phyloP scores from a whole-genome alignment of 2,329 filamentous ascomycete species.

The Pestalotiopsis fici region DNA sequence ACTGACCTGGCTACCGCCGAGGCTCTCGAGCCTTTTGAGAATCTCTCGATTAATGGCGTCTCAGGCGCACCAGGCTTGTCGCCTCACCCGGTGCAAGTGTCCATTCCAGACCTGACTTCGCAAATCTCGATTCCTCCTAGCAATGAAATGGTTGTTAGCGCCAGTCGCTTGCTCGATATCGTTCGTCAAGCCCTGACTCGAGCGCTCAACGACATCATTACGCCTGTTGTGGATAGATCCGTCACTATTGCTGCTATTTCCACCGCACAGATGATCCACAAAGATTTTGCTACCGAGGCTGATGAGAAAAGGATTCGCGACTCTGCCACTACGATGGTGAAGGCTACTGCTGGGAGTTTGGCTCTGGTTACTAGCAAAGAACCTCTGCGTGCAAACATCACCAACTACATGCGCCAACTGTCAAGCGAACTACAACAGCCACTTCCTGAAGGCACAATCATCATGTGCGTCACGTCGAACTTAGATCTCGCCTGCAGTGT shows the following conservation, averaged over 20 bases:
- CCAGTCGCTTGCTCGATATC: slow-evolving; percentile 70
- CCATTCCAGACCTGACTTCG: slow-evolving; percentile 80
- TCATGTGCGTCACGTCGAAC: slow-evolving; percentile 99
- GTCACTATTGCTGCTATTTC: slow-evolving; percentile 98
- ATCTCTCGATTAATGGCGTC: slow-evolving; percentile 75
- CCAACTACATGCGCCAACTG: slow-evolving; percentile 86
- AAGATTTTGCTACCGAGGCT: slow-evolving; percentile 92
- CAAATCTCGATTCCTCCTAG: slow-evolving; percentile 79
- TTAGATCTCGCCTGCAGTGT: slow-evolving; percentile 90
- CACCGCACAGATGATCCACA: slow-evolving; percentile 91
- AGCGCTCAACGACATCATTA: slow-evolving; percentile 94
- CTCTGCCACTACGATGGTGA: slow-evolving; percentile 91
- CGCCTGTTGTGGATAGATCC: slow-evolving; percentile 94
- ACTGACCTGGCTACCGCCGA: slow-evolving; percentile 64
- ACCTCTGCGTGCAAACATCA: slow-evolving; percentile 92
- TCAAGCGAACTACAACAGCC: slow-evolving; percentile 72
- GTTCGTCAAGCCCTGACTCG: slow-evolving; percentile 84
- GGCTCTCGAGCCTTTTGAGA: slow-evolving; percentile 79
- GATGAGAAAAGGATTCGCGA: slow-evolving; percentile 85
- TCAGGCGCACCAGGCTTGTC: slow-evolving; percentile 73
- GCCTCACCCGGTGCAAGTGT: slow-evolving; percentile 74
- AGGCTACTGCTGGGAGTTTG: slow-evolving; percentile 88
- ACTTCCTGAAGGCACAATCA: slow-evolving; percentile 89
- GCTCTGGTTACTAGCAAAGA: slow-evolving; percentile 98
- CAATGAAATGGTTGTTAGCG: slow-evolving; percentile 76